Conservation (phyloP, 2,329 filamentous ascomycete genomes). For the Didymosphaeria variabile region DNA sequence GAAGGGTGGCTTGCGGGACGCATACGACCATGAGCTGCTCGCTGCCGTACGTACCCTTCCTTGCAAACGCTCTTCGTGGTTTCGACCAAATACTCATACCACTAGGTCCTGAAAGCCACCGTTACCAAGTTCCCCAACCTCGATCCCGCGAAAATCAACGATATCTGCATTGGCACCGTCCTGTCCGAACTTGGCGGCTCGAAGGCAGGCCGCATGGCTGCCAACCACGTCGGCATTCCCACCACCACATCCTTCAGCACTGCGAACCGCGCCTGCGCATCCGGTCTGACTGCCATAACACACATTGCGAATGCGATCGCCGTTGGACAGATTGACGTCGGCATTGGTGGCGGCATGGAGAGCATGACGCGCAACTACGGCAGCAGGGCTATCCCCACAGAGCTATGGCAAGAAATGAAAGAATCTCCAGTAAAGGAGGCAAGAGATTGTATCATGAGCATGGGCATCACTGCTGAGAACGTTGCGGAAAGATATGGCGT, state of each 20-base stretch:
- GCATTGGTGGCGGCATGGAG: conserved; percentile 91
- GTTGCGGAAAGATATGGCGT: conserved; percentile 82
- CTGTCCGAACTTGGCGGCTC: conserved; percentile 89
- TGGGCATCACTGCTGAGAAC: conserved; percentile 91
- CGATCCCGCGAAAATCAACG: conserved; percentile 74
- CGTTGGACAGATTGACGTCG: conserved; percentile 74
- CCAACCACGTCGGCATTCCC: conserved; percentile 82
- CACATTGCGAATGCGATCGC: conserved; percentile 77
- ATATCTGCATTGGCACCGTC: conserved; percentile 87
- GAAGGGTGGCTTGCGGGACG: conserved; percentile 84
- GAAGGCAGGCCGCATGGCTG: conserved; percentile 91
- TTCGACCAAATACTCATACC: not conserved
- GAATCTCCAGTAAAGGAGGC: conserved; percentile 73
- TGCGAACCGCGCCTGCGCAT: conserved; percentile 86
- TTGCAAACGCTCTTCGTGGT: not conserved
- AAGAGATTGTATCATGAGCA: conserved; percentile 89
- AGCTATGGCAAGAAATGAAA: conserved; percentile 78
- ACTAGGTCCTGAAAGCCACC: conserved; percentile 71
- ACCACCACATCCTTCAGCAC: conserved; percentile 81
- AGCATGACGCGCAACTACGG: conserved; percentile 96
- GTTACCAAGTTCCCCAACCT: conserved; percentile 77
- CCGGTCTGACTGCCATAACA: conserved; percentile 79
- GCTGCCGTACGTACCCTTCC: conserved; percentile 58
- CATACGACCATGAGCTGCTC: conserved; percentile 90
- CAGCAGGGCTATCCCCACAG: conserved; percentile 80